A percentile compares a stretch with the other conserved stretches of the same genome.
phyloP scores from a whole-genome alignment of 208 protist species.

The Leishmania gerbilli region DNA sequence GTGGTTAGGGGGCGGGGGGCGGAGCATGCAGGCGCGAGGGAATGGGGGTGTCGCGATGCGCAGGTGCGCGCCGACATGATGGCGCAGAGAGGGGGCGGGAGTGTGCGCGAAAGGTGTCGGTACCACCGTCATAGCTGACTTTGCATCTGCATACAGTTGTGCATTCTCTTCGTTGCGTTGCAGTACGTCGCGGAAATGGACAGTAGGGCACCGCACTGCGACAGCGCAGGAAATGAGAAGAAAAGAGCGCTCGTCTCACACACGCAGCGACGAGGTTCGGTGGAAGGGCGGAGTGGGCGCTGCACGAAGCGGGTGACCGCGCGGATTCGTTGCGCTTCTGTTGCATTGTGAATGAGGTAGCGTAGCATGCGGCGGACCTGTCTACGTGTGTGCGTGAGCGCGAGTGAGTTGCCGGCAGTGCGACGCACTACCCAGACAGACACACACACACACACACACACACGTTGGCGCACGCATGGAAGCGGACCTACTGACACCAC shows the following conservation, averaged over 20 bases:
- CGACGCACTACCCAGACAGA: neutral
- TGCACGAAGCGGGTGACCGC: neutral
- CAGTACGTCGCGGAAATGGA: neutral
- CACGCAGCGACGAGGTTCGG: neutral
- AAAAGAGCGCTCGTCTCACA: neutral
- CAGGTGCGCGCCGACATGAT: neutral
- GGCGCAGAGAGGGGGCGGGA: neutral
- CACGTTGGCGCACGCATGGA: neutral
- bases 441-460: neutral
- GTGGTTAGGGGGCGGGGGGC: neutral
- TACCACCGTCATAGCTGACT: neutral
- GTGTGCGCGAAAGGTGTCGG: neutral
- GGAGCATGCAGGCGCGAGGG: neutral
- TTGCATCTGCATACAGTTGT: neutral
- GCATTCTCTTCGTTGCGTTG: neutral
- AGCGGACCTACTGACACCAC: neutral
- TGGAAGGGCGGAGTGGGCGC: neutral
- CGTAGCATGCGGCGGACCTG: neutral
- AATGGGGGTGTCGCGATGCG: neutral
- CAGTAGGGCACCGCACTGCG: neutral
- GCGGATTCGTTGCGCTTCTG: neutral
- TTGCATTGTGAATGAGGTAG: neutral
- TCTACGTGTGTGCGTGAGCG: neutral
- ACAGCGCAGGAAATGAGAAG: neutral
- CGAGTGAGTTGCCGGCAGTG: neutral